Evolutionary conservation across 257 asterid species (phyloP), one percentile per base, ranked within the genome.

Genomic region (Nicotiana obtusifolia): DNA sequence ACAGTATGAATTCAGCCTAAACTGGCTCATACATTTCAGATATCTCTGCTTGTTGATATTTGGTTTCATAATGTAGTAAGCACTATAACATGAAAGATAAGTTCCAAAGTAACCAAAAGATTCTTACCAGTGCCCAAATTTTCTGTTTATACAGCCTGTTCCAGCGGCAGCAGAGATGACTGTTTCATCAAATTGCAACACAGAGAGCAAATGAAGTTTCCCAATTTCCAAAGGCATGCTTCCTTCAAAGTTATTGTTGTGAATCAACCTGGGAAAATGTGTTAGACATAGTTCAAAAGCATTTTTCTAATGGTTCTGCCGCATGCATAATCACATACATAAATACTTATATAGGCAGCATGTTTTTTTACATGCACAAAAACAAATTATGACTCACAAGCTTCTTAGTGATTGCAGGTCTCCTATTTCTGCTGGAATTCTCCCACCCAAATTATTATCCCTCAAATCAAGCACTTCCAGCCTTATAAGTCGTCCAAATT

Each of bases 401-500:
- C 83, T 88, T 88, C 83, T 89, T 54, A 95, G 86, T 11, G 90
- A 91, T 71, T 81, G 88, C 73, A 94, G 76, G 69, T 84, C 84
- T 82, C 97, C 98, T 54, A 95, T 88, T 88, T 91, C 95, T 69
- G 88, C 88, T 15, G 99, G 99, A 88, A 95, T 81, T 24, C 85
- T 75, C 79, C 99, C 99, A 19, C 88, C 86, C 86, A 95, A 86
- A 54, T 84, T 85, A 83, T 95, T 95, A 84, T 90, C 87, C 78
- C 97, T 91, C 89, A 95, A 82, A 82, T 95, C 97, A 91, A 95
- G 73, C 73, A 92, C 92, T 86, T 95, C 95, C 61, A 95, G 84
- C 56, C 80, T 54, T 15, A 84, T 64, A 37, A 93, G 95, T 85
- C 68, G 83, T 60, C 97, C 97, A 77, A 92, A 81, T 76, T 91